Conservation (phyloP, 1,139 yeast species). For the Zygosaccharomyces pseudobailii region DNA sequence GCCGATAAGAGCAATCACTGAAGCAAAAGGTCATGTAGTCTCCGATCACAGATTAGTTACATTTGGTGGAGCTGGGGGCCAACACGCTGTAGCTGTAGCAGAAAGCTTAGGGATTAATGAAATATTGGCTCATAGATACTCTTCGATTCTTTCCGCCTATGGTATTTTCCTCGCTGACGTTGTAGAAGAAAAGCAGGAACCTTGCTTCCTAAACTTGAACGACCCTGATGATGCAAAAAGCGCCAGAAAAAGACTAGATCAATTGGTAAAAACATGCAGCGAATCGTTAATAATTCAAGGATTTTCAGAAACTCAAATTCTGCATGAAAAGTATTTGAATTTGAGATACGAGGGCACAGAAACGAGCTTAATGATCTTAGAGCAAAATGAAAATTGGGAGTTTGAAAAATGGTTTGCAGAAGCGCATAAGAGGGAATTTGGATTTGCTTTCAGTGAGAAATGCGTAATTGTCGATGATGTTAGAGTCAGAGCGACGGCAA, state of each 20-base stretch:
- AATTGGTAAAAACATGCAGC: conserved; percentile 19
- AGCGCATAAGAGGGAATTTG: conserved; percentile 63
- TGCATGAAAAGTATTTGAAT: conserved; percentile 61
- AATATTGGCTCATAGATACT: conserved; percentile 47
- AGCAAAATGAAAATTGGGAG: conserved; percentile 33
- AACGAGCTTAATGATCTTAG: conserved; percentile 66
- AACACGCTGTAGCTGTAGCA: conserved; percentile 49
- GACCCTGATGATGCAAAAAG: conserved; percentile 29
- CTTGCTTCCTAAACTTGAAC: conserved; percentile 40
- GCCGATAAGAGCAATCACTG: conserved; percentile 51
- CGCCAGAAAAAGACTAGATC: conserved; percentile 34
- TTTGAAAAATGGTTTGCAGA: conserved; percentile 40
- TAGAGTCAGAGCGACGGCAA: conserved; percentile 64
- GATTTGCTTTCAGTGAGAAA: conserved; percentile 54
- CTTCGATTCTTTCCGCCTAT: conserved; percentile 53
- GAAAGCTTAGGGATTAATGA: conserved; percentile 43
- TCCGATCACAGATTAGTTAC: conserved; percentile 46
- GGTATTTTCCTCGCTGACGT: conserved; percentile 54
- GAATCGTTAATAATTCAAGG: conserved; percentile 44
- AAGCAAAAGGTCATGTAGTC: conserved; percentile 46
- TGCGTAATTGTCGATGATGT: conserved; percentile 74
- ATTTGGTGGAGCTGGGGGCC: conserved; percentile 62
- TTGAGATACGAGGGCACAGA: conserved; percentile 88
- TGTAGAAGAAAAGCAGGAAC: conserved; percentile 63
- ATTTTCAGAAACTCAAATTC: conserved; percentile 36